These are phyloP conservation scores for Taxawa tesnikishii DNA, from an alignment of 2,329 filamentous ascomycete genomes.

Conservation along the genomic window DNA sequence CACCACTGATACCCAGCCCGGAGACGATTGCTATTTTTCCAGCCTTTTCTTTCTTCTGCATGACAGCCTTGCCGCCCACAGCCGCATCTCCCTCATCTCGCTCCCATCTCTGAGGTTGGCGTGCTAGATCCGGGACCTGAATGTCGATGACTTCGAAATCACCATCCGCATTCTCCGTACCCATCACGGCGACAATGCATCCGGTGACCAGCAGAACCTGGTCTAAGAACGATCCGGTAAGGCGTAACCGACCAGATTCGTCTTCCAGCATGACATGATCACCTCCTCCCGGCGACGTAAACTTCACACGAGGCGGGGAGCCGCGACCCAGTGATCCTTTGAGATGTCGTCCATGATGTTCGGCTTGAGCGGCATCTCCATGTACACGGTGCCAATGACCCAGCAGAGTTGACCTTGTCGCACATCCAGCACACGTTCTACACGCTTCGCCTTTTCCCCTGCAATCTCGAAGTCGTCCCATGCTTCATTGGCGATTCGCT, in stretches of 20 bases:
- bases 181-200: constrained; percentile 86
- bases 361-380: constrained; percentile 93
- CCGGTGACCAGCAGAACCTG: constrained; percentile 73
- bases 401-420: constrained; percentile 92
- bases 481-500: constrained; percentile 57
- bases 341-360: constrained; percentile 91
- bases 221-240: constrained; percentile 60
- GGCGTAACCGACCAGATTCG: constrained; percentile 75
- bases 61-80: constrained; percentile 22
- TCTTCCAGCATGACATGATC: constrained; percentile 78
- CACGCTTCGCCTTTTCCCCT: constrained; percentile 60
- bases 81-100: constrained; percentile 39
- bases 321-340: constrained; percentile 89
- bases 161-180: constrained; percentile 83
- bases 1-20: constrained; percentile 71
- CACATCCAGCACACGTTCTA: constrained; percentile 87
- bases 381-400: constrained; percentile 89
- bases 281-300: constrained; percentile 51
- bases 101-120: constrained; percentile 71
- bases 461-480: constrained; percentile 71
- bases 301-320: constrained; percentile 68
- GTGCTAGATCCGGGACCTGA: constrained; percentile 73
- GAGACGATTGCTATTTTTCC: constrained; percentile 81
- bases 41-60: constrained; percentile 28
- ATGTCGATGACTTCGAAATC: constrained; percentile 88